Conservation (phyloP, 148 eudicot species). For the Rhododendron molle region DNA sequence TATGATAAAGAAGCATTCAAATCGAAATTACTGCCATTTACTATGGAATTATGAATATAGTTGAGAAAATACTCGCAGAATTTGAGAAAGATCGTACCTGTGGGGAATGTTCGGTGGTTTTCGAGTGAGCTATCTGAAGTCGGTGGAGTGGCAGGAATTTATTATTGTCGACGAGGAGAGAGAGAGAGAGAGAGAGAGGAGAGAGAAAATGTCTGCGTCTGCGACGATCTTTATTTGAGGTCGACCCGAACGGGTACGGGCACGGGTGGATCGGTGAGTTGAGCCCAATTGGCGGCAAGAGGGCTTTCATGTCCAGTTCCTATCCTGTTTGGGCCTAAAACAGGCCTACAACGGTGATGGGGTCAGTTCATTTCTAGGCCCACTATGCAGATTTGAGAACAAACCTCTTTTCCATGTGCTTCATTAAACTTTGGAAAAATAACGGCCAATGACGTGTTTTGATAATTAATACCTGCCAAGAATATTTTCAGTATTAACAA, state of each 20-base stretch:
- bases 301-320: neutral
- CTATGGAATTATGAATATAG: neutral
- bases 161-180: neutral
- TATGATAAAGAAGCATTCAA: neutral
- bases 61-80: neutral
- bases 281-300: neutral
- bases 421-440: too few species aligned
- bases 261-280: too few species aligned
- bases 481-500: too few species aligned
- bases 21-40: neutral
- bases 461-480: too few species aligned
- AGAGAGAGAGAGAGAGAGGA: neutral
- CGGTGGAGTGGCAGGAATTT: neutral
- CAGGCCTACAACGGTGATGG: neutral
- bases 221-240: neutral
- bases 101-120: neutral
- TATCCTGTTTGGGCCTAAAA: neutral
- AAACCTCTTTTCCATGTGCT: too few species aligned
- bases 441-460: too few species aligned
- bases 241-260: too few species aligned
- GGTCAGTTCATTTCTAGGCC: neutral
- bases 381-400: neutral
- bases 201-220: neutral
- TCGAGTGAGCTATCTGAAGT: neutral
- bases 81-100: constrained; percentile 11